These are phyloP conservation scores for Grosmannia huntii DNA, from an alignment of 2,329 filamentous ascomycete genomes.

Conservation along the genomic window DNA sequence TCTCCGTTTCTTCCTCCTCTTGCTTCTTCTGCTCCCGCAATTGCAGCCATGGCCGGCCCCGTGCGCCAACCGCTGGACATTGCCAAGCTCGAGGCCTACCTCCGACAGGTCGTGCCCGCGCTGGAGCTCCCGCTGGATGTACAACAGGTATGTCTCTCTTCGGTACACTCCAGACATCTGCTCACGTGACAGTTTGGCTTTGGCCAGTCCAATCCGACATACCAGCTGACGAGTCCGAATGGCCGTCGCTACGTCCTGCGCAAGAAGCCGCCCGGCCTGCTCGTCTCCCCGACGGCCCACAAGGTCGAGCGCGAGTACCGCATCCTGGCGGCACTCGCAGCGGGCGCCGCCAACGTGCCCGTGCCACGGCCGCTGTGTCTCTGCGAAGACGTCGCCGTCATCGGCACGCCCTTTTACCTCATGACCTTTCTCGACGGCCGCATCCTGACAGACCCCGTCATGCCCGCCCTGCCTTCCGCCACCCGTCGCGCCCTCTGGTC, in stretches of 20 bases:
- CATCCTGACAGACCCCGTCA: conserved; percentile 78
- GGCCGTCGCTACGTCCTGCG: conserved; percentile 73
- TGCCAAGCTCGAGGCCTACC: conserved; percentile 63
- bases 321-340: conserved; percentile 70
- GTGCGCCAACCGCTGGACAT: conserved; percentile 87
- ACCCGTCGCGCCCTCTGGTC: conserved; percentile 70
- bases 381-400: conserved; percentile 66
- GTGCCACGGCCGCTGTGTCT: conserved; percentile 74
- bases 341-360: conserved; percentile 55
- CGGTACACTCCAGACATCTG: no score
- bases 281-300: conserved; percentile 88
- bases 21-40: background rate
- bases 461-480: conserved; percentile 47
- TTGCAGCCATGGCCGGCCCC: conserved; percentile 57
- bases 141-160: conserved; percentile 55
- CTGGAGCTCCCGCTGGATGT: conserved; percentile 74
- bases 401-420: conserved; percentile 91
- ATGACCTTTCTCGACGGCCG: conserved; percentile 93
- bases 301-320: conserved; percentile 93
- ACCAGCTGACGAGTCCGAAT: conserved; percentile 66
- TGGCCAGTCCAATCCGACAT: conserved; percentile 95
- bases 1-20: background rate
- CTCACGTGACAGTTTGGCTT: conserved; percentile 64
- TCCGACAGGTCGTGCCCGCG: conserved; percentile 64
- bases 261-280: conserved; percentile 93